These are phyloP conservation scores for Lactarius evosmus DNA, from an alignment of 768 basidiomycete species.

Conservation along the genomic window DNA sequence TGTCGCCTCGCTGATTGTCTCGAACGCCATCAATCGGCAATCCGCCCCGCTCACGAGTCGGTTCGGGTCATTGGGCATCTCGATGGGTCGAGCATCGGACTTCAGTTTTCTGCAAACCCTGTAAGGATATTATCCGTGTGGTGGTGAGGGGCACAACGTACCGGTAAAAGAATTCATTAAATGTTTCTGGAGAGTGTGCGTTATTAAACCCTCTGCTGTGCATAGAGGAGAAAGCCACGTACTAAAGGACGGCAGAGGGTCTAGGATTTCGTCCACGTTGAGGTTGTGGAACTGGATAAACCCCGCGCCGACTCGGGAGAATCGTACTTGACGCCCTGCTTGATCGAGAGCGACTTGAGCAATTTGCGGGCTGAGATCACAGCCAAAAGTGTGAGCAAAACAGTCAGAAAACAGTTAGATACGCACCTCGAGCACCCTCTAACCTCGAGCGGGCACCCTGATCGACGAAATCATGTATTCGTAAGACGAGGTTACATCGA, in stretches of 20 bases:
- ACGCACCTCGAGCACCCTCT: constrained; percentile 81
- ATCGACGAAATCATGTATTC: not conserved
- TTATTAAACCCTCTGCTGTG: not conserved
- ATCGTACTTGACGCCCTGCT: constrained; percentile 93
- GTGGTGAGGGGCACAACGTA: constrained; percentile 29
- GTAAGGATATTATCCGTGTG: not conserved
- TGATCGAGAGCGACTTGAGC: constrained; percentile 85
- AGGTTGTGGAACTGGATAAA: constrained; percentile 92
- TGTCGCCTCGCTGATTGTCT: constrained; percentile 81
- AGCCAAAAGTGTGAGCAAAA: not conserved
- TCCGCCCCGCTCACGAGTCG: constrained; percentile 89
- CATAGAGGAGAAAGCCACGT: constrained; percentile 29
- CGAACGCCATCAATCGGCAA: constrained; percentile 94
- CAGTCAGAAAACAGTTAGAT: not conserved
- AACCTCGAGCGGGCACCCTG: constrained; percentile 82
- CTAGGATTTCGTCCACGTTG: constrained; percentile 74
- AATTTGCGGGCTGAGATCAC: constrained; percentile 60
- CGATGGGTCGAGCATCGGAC: constrained; percentile 70
- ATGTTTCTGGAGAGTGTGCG: constrained; percentile 65
- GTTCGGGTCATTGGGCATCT: constrained; percentile 66
- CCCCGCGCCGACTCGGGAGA: constrained; percentile 72
- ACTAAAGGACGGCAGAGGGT: constrained; percentile 85
- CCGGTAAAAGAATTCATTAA: constrained; percentile 92
- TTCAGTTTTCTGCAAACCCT: constrained; percentile 70
- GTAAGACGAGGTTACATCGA: constrained; percentile 12